Percentiles rank a stretch among this genome's conserved stretches.
phyloP scores from a whole-genome alignment of 352 stramenopile species.

The Phytophthora hibernalis region DNA sequence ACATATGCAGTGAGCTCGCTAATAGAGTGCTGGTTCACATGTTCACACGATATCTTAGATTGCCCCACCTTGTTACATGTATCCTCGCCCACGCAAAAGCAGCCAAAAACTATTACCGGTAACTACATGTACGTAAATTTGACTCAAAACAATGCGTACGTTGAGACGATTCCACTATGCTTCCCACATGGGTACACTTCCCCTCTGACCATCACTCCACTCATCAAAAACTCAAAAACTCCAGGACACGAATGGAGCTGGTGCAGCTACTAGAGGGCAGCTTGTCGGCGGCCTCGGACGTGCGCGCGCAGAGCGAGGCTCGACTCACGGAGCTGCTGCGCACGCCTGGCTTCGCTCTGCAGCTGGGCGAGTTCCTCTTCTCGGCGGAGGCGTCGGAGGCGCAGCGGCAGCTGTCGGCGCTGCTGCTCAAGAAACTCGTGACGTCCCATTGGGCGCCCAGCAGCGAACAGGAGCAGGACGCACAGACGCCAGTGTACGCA shows the following conservation, averaged over 20 bases:
- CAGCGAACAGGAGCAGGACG: conserved; percentile 36
- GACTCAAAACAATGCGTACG: not conserved
- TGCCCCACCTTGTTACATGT: too few species aligned
- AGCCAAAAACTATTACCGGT: too few species aligned
- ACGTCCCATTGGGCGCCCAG: conserved; percentile 64
- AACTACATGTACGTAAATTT: too few species aligned
- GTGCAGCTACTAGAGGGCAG: conserved; percentile 63
- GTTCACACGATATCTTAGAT: too few species aligned
- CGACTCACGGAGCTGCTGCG: conserved; percentile 69
- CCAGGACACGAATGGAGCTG: conserved; percentile 41
- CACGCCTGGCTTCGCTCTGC: conserved; percentile 68
- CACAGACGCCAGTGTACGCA: conserved; percentile 45
- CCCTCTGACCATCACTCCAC: conserved; percentile 18
- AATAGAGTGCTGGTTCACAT: too few species aligned
- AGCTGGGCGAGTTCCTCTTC: conserved; percentile 81
- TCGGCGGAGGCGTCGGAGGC: conserved; percentile 37
- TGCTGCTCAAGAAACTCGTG: conserved; percentile 84
- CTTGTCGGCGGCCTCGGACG: conserved; percentile 49
- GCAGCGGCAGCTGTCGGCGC: conserved; percentile 72
- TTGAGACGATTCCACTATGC: not conserved
- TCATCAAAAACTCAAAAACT: conserved; percentile 1
- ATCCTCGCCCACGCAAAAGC: too few species aligned
- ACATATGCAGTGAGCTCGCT: not conserved
- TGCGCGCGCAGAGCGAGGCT: conserved; percentile 68
- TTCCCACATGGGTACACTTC: conserved; percentile 3